Evolutionary conservation across 1,284 basidiomycete genomes (phyloP), one percentile per base, ranked within the genome.

Genomic region (Pseudozyma sp.): DNA sequence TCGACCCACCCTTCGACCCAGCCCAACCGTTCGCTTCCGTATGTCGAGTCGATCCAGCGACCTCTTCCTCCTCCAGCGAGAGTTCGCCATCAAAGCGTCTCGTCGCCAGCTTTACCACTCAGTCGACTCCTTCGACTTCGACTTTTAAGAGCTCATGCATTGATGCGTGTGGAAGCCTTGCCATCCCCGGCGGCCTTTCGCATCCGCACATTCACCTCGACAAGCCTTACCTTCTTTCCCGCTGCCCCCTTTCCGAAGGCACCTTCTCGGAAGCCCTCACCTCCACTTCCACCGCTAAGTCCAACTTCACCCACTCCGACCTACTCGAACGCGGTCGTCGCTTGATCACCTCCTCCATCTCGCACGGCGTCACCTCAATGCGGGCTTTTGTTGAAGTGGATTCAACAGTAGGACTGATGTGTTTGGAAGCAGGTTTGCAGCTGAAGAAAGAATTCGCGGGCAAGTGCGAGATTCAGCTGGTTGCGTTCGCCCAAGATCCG

Each of bases 191-290:
- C 18, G 76, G 69, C 7, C 59, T 78, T 11, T 59, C 57, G 12
- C 76, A 77, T 45, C 63, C 73, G 5, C 76, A 77, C 66, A 52
- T 77, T 35, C 76, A 77, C 45, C 67, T 77, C 45, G 76, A 77
- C 57, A 77, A 76, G 39, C 59, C 68, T 25, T 77, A 52, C 59
- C 63, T 77, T 9, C 55, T 77, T 25, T 53, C 58, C 16, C 44
- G 59, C 39, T 65, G 57, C 14, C 35, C 52, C 2, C 51, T 77
- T 25, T 19, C 43, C 11, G 25, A 18, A 14, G 70, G 74, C 13
- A 66, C 66, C 0, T 77, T 77, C n/a, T 40, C 49, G 14, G 75
- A 77, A 47, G 75, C 75, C 0, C 69, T 77, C n/a, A 34, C 48
- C 2, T 57, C 52, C 13, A 77, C 75, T n/a, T 25, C 55, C 4